Base-by-base conservation (phyloP, 2,329 filamentous ascomycete species). In the Metarhizium album region DNA sequence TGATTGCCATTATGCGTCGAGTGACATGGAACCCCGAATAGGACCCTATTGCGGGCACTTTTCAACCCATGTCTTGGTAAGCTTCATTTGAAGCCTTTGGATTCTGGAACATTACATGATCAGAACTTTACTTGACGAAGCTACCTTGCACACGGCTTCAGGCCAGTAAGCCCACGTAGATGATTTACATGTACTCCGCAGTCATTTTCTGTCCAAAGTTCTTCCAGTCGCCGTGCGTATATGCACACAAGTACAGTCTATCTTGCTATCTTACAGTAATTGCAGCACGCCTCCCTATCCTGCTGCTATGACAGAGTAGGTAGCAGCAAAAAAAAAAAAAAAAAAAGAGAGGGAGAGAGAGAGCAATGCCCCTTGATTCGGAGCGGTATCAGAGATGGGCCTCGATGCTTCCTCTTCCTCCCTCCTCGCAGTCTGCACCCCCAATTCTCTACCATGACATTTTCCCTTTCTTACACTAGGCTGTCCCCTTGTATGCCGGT, bases 401-500 rank as follows among this genome's bases (percentile, higher is more conserved):
- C n/a, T n/a, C n/a, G n/a, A n/a, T n/a, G n/a, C n/a, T n/a, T 38
- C 35, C 16, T 18, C 43, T 45, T 31, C 23, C 24, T 13, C 29
- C 8, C 16, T 22, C 18, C 16, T 6, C 31, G 5, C 8, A 14
- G 3, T 23, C 13, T 35, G 45, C 16, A 22, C 13, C 18, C 38
- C 22, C 38, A 20, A 20, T 42, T 16, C 18, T 20, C 38, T 20
- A 7, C 38, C 3, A 3, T 3, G 38, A 5, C 6, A 20, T 43
- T 23, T 8, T 24, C 18, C 4, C 13, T 3, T 13, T 43, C 24
- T 13, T 43, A 16, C 18, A 43, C 40, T 43, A n/a, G 7, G 40
- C 40, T 14, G 58, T 58, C 23, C 58, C 57, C 61, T 63, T 67
- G 53, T 66, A 70, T 42, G 59, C 62, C 51, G 54, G 71, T 62